Conservation (phyloP, 495 filamentous ascomycete genomes). For the Penicillium lagena region DNA sequence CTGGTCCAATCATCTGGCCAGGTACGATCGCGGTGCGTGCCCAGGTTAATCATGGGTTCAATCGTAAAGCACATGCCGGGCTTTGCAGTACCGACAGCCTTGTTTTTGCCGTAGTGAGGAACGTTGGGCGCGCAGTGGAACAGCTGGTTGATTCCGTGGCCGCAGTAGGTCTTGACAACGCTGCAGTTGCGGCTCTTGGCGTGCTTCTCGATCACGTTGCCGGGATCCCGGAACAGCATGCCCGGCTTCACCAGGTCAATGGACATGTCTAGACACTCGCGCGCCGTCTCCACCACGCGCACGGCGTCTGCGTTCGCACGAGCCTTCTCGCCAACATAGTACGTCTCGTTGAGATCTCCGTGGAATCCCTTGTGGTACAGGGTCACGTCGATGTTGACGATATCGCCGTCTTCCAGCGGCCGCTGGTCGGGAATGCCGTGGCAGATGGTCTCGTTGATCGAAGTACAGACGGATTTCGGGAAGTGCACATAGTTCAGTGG, state of each 20-base stretch:
- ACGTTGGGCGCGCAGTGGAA: slow-evolving; percentile 84
- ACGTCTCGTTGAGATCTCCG: slow-evolving; percentile 87
- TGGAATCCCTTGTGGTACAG: slow-evolving; percentile 85
- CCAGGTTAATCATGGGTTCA: slow-evolving; percentile 85
- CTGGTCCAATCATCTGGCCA: slow-evolving; percentile 94
- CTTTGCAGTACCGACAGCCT: slow-evolving; percentile 81
- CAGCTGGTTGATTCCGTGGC: slow-evolving; percentile 78
- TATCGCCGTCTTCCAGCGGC: slow-evolving; percentile 74
- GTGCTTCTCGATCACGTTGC: slow-evolving; percentile 78
- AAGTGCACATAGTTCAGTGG: slow-evolving; percentile 94
- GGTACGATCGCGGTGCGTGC: slow-evolving; percentile 71
- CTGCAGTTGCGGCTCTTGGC: slow-evolving; percentile 73
- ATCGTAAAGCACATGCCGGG: slow-evolving; percentile 91
- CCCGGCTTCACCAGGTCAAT: slow-evolving; percentile 84
- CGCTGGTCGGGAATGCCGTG: slow-evolving; percentile 86
- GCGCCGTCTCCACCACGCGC: slow-evolving; percentile 75
- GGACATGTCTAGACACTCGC: slow-evolving; percentile 75
- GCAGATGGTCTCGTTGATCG: slow-evolving; percentile 92
- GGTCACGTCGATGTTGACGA: slow-evolving; percentile 84
- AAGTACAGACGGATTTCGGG: slow-evolving; percentile 97
- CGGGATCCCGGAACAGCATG: slow-evolving; percentile 77
- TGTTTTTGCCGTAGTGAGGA: slow-evolving; percentile 86
- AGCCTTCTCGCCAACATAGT: slow-evolving; percentile 78
- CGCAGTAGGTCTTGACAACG: slow-evolving; percentile 84
- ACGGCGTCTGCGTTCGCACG: slow-evolving; percentile 69